Base-by-base conservation (phyloP, 345 rosid species). In the Angophora floribunda region DNA sequence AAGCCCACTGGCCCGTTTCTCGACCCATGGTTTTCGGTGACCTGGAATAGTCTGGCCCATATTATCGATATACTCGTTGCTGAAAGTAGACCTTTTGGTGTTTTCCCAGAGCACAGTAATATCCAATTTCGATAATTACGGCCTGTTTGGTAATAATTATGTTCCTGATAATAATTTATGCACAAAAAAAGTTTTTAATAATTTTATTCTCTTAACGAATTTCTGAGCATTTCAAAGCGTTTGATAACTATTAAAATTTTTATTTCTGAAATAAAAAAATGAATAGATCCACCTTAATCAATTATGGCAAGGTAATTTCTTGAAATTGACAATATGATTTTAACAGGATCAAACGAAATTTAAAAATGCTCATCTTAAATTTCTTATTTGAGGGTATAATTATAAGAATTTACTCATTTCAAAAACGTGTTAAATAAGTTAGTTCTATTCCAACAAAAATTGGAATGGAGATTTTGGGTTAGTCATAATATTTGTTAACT, bases 311-410 rank as follows among this genome's bases (percentile, higher is more conserved):
- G 61, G 22, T 36, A 36, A 4, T 36, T 36, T 36, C 41, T 36
- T 36, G 41, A 36, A 36, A 36, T 36, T 36, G 4, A 36, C 41
- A 36, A 36, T 36, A 36, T 4, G 4, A 36, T 36, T 36, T 4
- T 22, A 55, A 55, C 12, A 0, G 3, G 28, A 26, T 22, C 28
- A 0, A 3, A 55, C 11, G 9, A 1, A 55, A 21, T 55, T 11
- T 0, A 2, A 22, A 55, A 55, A 28, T 0, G 28, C 61, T 4
- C 61, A 22, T 5, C 28, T 22, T 55, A 9, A 22, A 55, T 22
- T 55, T 55, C 1, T 55, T 2, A 9, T 1, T 2, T 36, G 41
- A 36, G 41, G 1, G 9, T 9, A 1, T 22, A 0, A 55, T 55
- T 36, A 36, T 2, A 36, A 36, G 41, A 36, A 36, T 36, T 36